A percentile compares a stretch with the other conserved stretches of the same genome.
Conservation (phyloP, 768 basidiomycete genomes). For the Boletus vinaceobasis region DNA sequence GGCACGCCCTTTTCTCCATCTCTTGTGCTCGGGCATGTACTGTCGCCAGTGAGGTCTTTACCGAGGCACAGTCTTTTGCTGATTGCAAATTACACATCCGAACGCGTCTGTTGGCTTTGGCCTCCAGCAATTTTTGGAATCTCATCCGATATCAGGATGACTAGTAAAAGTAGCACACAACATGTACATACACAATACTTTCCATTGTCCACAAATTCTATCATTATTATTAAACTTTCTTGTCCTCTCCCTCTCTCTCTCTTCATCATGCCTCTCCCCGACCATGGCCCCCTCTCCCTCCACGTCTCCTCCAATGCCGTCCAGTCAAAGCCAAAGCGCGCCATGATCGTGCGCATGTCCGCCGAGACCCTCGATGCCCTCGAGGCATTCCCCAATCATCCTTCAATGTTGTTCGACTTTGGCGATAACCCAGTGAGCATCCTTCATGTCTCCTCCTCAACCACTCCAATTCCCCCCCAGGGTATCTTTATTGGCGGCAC, state of each 20-base stretch:
- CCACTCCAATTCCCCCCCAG: constrained; percentile 32
- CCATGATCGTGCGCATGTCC: constrained; percentile 75
- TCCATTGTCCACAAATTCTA: too few relatives aligned
- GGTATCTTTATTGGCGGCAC: constrained; percentile 63
- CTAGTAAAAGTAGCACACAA: background rate
- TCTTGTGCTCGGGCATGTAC: constrained; percentile 96
- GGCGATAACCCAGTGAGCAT: constrained; percentile 54
- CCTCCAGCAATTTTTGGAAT: constrained; percentile 87
- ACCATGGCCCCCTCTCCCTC: constrained; percentile 51
- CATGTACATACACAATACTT: too few relatives aligned
- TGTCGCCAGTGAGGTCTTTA: constrained; percentile 94
- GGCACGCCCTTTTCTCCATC: constrained; percentile 40
- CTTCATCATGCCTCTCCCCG: constrained; percentile 63
- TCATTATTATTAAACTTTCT: too few relatives aligned
- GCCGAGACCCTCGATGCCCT: constrained; percentile 69
- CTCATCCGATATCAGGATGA: background rate
- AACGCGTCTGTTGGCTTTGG: constrained; percentile 88
- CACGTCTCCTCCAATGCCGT: constrained; percentile 52
- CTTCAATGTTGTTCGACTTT: constrained; percentile 59
- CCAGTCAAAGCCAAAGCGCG: constrained; percentile 63
- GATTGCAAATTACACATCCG: constrained; percentile 98
- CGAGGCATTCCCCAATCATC: constrained; percentile 43
- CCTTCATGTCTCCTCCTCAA: background rate
- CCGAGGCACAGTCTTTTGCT: constrained; percentile 95
- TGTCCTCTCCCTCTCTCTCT: too few relatives aligned